Evolutionary conservation across 306 rosid species (phyloP).

Genomic region (Quercus variabilis): DNA sequence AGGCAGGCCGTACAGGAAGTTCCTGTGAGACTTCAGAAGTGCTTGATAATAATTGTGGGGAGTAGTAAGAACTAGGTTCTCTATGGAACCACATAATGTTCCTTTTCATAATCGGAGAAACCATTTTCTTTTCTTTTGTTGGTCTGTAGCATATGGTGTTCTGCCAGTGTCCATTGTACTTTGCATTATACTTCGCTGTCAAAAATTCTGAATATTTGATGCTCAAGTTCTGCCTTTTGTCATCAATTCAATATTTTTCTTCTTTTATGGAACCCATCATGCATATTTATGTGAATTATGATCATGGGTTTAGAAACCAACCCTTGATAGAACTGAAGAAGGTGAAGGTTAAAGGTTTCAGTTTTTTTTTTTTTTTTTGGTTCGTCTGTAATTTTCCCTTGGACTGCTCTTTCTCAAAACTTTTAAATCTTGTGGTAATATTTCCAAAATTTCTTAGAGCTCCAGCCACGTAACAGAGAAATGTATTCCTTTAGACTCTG

Average conservation of each 20-base stretch:
- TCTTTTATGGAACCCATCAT: no score
- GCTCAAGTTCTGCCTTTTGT: neutral
- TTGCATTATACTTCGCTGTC: neutral
- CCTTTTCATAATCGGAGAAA: slow-evolving; percentile 18
- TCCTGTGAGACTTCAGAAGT: slow-evolving; percentile 38
- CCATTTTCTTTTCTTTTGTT: slow-evolving; percentile 3
- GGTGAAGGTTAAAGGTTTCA: no score
- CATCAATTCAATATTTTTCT: neutral
- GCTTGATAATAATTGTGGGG: slow-evolving; percentile 40
- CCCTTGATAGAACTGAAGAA: no score
- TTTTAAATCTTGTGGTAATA: no score
- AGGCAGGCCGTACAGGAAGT: slow-evolving; percentile 84
- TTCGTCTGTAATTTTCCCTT: no score
- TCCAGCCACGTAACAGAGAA: no score
- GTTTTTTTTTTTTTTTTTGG: no score
- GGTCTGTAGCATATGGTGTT: neutral
- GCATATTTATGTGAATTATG: no score
- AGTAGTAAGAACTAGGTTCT: slow-evolving; percentile 21
- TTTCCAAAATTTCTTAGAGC: no score
- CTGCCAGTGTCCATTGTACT: neutral
- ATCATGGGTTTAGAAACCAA: no score
- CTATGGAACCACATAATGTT: slow-evolving; percentile 18
- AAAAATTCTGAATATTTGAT: slow-evolving; percentile 2
- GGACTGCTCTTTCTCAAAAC: no score
- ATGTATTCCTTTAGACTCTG: no score